Evolutionary conservation across 345 rosid genomes (phyloP), one percentile per base, ranked within the genome.

Genomic region (Litchi chinensis): DNA sequence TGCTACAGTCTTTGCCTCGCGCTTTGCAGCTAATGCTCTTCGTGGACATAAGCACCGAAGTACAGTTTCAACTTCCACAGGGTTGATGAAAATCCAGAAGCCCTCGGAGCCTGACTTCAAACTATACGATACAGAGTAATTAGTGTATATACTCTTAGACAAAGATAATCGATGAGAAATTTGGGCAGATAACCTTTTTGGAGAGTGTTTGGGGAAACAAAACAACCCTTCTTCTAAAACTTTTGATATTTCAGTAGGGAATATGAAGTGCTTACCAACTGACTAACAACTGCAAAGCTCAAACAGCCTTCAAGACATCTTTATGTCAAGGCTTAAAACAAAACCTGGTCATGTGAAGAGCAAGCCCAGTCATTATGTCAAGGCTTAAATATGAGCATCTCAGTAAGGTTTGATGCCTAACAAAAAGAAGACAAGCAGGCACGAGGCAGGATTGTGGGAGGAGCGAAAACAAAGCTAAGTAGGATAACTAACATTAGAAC

Each of bases 91-190:
- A 66, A 83, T 91, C 81, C 95, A 86, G 85, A 95, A 92, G 84
- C 99, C 97, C 5, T 46, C 91, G 0, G 97, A 96, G 80, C 97
- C 99, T 67, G 97, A 92, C 80, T 96, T 96, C 69, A 60, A 68
- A 18, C 26, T 63, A 57, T 40, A 62, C 16, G 81, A 77, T 28
- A 39, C 19, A 21, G 82, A 78, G n/a, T 82, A 75, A 52, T 37
- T 22, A 10, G 56, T 28, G n/a, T 11, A 10, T 40, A 5, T 63
- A 8, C 52, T 48, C 12, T 21, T 56, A 22, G 44, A 62, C 16
- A 57, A 32, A 40, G 63, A 77, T 44, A 65, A 32, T 18, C 3
- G 37, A 3, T 32, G 43, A 18, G 48, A 37, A 65, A 60, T 60
- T 22, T 16, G 28, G 28, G 13, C 28, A 60, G 28, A 21, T 60